Percentiles rank a stretch among this genome's conserved stretches.
phyloP scores from a whole-genome alignment of 2,329 filamentous ascomycete genomes.

The Cladosporium halotolerans region DNA sequence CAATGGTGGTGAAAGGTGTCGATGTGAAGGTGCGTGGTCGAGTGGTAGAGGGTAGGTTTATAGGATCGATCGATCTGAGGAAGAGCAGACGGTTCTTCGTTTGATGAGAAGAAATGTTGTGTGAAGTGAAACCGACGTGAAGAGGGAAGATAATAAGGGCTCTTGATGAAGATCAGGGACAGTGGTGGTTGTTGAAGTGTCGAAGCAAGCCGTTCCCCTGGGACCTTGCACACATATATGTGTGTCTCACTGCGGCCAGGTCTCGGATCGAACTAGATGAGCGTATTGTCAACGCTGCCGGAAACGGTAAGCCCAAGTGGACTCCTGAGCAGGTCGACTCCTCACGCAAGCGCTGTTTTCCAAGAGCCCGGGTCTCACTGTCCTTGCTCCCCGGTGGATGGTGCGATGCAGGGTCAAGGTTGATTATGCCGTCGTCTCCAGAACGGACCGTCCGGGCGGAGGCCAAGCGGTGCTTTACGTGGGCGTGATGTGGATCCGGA shows the following conservation, averaged over 20 bases:
- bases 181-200: conserved; percentile 7
- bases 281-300: neutral
- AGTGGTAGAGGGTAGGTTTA: neutral
- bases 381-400: conserved; percentile 9
- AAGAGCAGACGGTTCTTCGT: conserved; percentile 4
- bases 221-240: conserved; percentile 10
- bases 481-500: conserved; percentile 6
- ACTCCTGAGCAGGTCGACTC: conserved; percentile 8
- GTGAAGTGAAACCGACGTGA: conserved; percentile 10
- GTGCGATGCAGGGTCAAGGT: conserved; percentile 10
- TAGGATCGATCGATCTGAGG: conserved; percentile 10
- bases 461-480: neutral
- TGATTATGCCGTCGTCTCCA: conserved; percentile 1
- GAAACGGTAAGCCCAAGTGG: conserved; percentile 6
- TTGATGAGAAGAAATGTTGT: conserved; percentile 10
- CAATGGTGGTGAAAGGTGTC: neutral
- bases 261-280: conserved; percentile 10
- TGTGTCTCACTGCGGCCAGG: conserved; percentile 8
- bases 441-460: conserved; percentile 10
- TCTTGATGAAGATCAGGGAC: conserved; percentile 11
- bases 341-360: conserved; percentile 3
- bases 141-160: conserved; percentile 10
- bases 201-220: conserved; percentile 9
- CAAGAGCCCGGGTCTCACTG: conserved; percentile 10
- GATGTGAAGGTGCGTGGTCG: neutral